Evolutionary conservation across 441 rosid species (phyloP).

Genomic region (Biscutella laevigata): DNA sequence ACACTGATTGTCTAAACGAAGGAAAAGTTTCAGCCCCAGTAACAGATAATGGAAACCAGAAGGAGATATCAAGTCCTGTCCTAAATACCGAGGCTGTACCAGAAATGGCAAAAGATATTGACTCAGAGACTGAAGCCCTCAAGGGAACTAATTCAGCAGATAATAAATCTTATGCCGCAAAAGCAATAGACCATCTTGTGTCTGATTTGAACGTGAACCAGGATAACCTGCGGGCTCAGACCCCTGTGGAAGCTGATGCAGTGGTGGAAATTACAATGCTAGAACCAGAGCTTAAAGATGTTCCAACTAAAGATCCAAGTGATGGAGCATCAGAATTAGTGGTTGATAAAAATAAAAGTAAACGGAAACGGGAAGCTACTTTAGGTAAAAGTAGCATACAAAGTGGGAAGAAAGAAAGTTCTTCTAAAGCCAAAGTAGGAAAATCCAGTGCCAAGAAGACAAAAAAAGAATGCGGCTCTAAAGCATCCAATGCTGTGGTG

Average conservation of each 20-base stretch:
- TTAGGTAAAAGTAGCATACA: conserved; percentile 1
- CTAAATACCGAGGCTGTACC: conserved; percentile 24
- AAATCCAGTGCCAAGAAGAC: conserved; percentile 8
- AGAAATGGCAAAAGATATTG: conserved; percentile 11
- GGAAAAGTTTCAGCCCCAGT: conserved; percentile 21
- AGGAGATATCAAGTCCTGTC: conserved; percentile 23
- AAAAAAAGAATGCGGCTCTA: conserved; percentile 7
- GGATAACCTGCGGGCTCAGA: conserved; percentile 25
- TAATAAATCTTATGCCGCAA: conserved; percentile 49
- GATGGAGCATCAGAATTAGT: conserved; percentile 20
- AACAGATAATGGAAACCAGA: conserved; percentile 22
- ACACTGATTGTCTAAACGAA: conserved; percentile 16
- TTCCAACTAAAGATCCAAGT: conserved; percentile 22
- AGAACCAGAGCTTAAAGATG: conserved; percentile 10
- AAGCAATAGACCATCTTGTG: conserved; percentile 32
- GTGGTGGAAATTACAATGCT: conserved; percentile 9
- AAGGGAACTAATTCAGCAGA: conserved; percentile 23
- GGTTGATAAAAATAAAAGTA: conserved; percentile 9
- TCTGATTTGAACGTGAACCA: conserved; percentile 14
- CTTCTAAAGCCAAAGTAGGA: not conserved
- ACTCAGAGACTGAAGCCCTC: conserved; percentile 18
- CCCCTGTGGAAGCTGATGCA: conserved; percentile 9
- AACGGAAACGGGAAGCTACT: conserved; percentile 6
- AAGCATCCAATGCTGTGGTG: conserved; percentile 13
- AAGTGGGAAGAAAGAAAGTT: conserved; percentile 12